Percentiles rank a stretch among this genome's conserved stretches.
Evolutionary conservation across 1,284 basidiomycete species (phyloP).

Genomic region (Xerocomus nothofagi): DNA sequence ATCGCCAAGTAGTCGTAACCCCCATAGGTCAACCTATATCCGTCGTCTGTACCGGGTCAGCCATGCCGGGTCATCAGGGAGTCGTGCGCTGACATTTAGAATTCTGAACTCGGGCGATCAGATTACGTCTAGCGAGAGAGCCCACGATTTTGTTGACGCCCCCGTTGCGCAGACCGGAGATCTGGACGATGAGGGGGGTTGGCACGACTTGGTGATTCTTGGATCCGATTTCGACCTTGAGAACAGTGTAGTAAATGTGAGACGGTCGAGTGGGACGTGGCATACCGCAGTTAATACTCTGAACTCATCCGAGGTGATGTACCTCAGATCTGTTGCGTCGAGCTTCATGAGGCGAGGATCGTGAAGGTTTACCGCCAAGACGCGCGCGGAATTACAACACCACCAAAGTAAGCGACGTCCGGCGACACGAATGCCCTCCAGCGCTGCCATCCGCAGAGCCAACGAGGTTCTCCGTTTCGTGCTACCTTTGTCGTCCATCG

Average conservation of each 20-base stretch:
- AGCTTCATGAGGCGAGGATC: constrained; percentile 69
- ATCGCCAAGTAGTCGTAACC: constrained; percentile 97
- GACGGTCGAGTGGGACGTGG: background rate
- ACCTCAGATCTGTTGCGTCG: constrained; percentile 93
- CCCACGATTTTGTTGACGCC: constrained; percentile 94
- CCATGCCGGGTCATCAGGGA: background rate
- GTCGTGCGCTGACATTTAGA: constrained; percentile 70
- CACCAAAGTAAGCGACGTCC: constrained; percentile 5
- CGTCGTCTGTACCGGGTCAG: constrained; percentile 71
- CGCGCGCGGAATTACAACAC: constrained; percentile 8
- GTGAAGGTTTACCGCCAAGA: background rate
- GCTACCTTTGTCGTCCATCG: background rate
- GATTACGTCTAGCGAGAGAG: constrained; percentile 86
- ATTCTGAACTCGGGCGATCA: constrained; percentile 90
- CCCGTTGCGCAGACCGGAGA: constrained; percentile 88
- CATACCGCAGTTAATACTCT: constrained; percentile 89
- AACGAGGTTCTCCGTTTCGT: constrained; percentile 26
- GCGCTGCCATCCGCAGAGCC: constrained; percentile 18
- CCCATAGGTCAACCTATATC: constrained; percentile 95
- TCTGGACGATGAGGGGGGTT: constrained; percentile 83
- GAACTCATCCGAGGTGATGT: constrained; percentile 92
- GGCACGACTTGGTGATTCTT: constrained; percentile 98
- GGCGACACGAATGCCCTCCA: constrained; percentile 16
- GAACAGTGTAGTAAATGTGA: background rate
- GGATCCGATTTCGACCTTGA: constrained; percentile 93